These are phyloP conservation scores for Picochlorum sp. DNA, from an alignment of 139 green algal species.

Conservation along the genomic window DNA sequence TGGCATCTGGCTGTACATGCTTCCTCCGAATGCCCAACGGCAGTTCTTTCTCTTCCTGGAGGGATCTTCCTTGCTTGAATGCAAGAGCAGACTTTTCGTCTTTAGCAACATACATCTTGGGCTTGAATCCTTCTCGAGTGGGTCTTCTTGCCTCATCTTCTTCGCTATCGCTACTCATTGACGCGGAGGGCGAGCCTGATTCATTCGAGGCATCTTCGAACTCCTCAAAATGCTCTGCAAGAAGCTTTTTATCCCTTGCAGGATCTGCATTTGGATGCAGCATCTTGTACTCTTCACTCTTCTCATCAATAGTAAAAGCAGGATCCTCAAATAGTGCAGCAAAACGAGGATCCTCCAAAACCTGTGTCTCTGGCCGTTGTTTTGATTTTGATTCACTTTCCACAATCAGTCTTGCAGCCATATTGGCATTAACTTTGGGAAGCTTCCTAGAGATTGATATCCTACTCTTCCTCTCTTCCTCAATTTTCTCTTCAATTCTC, in stretches of 20 bases:
- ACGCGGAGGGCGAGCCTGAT: too few relatives aligned
- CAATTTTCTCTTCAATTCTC: slow-evolving; percentile 70
- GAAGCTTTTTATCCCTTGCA: slow-evolving; percentile 26
- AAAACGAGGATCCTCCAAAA: slow-evolving; percentile 54
- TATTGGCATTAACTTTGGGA: slow-evolving; percentile 73
- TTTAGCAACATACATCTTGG: slow-evolving; percentile 59
- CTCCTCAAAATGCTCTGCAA: slow-evolving; percentile 56
- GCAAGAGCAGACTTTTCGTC: slow-evolving; percentile 47
- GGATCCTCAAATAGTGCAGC: slow-evolving; percentile 73
- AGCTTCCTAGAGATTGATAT: slow-evolving; percentile 75
- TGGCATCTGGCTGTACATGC: not conserved
- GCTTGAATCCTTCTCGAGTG: slow-evolving; percentile 2
- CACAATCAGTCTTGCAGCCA: slow-evolving; percentile 53
- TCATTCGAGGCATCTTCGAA: slow-evolving; percentile 4
- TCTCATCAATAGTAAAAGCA: slow-evolving; percentile 73
- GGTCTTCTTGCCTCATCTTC: slow-evolving; percentile 8
- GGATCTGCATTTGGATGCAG: slow-evolving; percentile 77
- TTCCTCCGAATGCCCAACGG: slow-evolving; percentile 45
- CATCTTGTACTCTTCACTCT: slow-evolving; percentile 59
- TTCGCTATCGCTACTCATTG: not conserved
- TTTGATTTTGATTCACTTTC: slow-evolving; percentile 16
- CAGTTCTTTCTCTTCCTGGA: slow-evolving; percentile 26
- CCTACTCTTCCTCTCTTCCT: slow-evolving; percentile 68
- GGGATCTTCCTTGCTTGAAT: slow-evolving; percentile 41
- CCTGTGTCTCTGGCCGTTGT: slow-evolving; percentile 10